Percentiles rank a stretch among this genome's conserved stretches.
Evolutionary conservation across 129 eudicot genomes (phyloP).

Genomic region (Escallonia rubra): DNA sequence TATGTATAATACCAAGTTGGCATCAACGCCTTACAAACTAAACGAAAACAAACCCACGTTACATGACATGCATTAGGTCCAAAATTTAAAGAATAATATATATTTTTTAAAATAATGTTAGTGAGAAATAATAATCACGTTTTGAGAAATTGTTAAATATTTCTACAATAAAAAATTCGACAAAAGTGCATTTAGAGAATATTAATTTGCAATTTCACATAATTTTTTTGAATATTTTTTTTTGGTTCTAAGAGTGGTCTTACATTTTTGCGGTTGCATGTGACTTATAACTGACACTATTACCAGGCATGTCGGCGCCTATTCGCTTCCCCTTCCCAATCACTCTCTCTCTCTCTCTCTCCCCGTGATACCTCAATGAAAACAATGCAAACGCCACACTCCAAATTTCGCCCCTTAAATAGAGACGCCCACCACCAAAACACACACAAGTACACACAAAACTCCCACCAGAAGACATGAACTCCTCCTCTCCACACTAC

Average conservation of each 20-base stretch:
- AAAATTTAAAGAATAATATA: too few species aligned
- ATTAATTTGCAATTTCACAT: too few species aligned
- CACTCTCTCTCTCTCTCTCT: constrained; percentile 3
- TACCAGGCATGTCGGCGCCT: constrained; percentile 25
- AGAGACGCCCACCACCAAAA: neutral
- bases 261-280: constrained; percentile 26
- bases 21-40: too few species aligned
- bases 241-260: neutral
- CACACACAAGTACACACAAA: neutral
- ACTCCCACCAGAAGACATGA: constrained; percentile 10
- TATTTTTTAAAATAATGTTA: too few species aligned
- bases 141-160: too few species aligned
- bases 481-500: neutral
- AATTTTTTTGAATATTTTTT: too few species aligned
- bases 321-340: neutral
- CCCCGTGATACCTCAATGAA: constrained; percentile 27
- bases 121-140: too few species aligned
- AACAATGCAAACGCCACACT: constrained; percentile 5
- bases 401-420: neutral
- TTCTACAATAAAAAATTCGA: too few species aligned
- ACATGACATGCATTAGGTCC: too few species aligned
- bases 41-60: too few species aligned
- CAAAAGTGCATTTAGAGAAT: too few species aligned
- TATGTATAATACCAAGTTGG: too few species aligned
- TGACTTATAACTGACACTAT: constrained; percentile 26